Conservation (phyloP, 2,329 filamentous ascomycete species). For the Mycogone perniciosa region DNA sequence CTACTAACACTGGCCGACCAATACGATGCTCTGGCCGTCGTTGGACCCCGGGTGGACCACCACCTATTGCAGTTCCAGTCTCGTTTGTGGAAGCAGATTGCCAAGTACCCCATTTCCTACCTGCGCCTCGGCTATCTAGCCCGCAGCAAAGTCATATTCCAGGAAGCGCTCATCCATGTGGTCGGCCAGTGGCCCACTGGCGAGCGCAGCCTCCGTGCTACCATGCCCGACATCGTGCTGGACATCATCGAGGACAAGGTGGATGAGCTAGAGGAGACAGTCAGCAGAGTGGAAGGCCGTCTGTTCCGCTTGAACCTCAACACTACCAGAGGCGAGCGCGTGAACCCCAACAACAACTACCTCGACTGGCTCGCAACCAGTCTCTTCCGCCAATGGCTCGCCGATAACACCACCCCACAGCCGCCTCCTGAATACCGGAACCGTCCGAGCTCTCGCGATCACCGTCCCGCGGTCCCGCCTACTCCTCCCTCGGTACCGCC, state of each 20-base stretch:
- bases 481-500: conserved; percentile 36
- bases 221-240: conserved; percentile 68
- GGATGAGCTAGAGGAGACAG: conserved; percentile 79
- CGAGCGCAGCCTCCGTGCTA: conserved; percentile 66
- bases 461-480: conserved; percentile 25
- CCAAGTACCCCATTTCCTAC: conserved; percentile 91
- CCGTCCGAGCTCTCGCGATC: conserved; percentile 23
- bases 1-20: conserved; percentile 85
- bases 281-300: conserved; percentile 70
- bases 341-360: conserved; percentile 72
- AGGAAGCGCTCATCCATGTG: conserved; percentile 85
- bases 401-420: conserved; percentile 77
- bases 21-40: conserved; percentile 84
- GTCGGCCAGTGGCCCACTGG: conserved; percentile 89
- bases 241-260: conserved; percentile 94
- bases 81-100: conserved; percentile 89
- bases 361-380: conserved; percentile 85
- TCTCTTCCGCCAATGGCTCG: conserved; percentile 87
- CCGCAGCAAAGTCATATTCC: conserved; percentile 74
- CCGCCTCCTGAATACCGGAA: conserved; percentile 31
- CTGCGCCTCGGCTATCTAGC: conserved; percentile 83
- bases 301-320: conserved; percentile 76
- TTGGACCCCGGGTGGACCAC: conserved; percentile 86
- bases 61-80: conserved; percentile 89
- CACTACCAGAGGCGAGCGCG: conserved; percentile 73